Conservation (phyloP, 2,329 filamentous ascomycete genomes). For the Gnomoniopsis sp. region DNA sequence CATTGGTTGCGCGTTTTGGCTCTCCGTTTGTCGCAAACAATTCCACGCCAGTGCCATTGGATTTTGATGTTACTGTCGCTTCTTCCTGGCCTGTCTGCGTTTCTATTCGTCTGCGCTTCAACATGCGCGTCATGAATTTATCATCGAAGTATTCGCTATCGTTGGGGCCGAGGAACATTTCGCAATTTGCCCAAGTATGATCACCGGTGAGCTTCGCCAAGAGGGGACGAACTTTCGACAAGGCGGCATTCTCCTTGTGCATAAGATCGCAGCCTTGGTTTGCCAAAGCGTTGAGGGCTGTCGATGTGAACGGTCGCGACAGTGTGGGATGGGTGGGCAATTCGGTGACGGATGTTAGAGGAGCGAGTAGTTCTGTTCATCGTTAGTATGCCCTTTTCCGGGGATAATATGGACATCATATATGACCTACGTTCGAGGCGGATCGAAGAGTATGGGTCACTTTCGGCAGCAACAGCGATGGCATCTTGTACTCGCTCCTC, state of each 20-base stretch:
- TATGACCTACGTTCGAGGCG: slow-evolving; percentile 62
- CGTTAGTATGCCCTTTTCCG: slow-evolving; percentile 25
- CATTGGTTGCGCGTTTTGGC: background rate
- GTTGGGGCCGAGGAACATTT: slow-evolving; percentile 52
- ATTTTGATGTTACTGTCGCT: slow-evolving; percentile 13
- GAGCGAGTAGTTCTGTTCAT: slow-evolving; percentile 64
- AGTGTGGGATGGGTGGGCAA: slow-evolving; percentile 71
- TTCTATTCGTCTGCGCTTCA: slow-evolving; percentile 19
- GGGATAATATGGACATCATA: background rate
- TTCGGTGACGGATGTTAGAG: slow-evolving; percentile 71
- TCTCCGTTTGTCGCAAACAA: slow-evolving; percentile 19
- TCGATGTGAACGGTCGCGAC: slow-evolving; percentile 70
- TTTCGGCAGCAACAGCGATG: slow-evolving; percentile 59
- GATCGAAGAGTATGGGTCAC: slow-evolving; percentile 72
- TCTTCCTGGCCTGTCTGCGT: slow-evolving; percentile 4
- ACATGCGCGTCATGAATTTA: slow-evolving; percentile 37
- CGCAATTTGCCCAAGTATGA: slow-evolving; percentile 63
- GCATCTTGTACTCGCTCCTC: slow-evolving; percentile 61
- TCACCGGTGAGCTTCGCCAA: slow-evolving; percentile 73
- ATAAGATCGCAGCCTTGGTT: slow-evolving; percentile 67
- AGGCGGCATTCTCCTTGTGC: slow-evolving; percentile 68
- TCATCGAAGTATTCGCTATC: slow-evolving; percentile 55
- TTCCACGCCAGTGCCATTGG: slow-evolving; percentile 4
- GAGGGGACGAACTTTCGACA: slow-evolving; percentile 73
- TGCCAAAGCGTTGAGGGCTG: slow-evolving; percentile 68